phyloP scores from a whole-genome alignment of 1,284 basidiomycete species.

The Malassezia restricta region DNA sequence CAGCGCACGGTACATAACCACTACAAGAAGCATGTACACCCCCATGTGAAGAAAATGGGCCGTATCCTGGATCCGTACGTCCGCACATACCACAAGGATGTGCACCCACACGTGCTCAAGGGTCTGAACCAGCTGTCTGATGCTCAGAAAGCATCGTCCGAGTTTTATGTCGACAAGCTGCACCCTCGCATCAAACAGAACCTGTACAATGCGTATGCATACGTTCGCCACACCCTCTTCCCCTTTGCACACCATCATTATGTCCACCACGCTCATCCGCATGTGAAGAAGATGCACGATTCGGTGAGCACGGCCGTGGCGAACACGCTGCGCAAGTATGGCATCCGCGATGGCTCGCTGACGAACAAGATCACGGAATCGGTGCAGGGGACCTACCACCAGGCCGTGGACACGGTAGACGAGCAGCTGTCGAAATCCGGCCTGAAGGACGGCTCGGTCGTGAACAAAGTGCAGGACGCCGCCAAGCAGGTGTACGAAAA shows the following conservation, averaged over 20 bases:
- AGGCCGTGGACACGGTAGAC: background rate
- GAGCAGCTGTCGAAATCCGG: background rate
- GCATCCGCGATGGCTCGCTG: conserved; percentile 1
- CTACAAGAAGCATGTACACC: conserved; percentile 35
- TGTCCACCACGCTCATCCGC: conserved; percentile 15
- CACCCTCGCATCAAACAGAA: conserved; percentile 29
- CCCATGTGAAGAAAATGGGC: conserved; percentile 29
- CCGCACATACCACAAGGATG: conserved; percentile 34
- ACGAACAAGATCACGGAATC: conserved; percentile 3
- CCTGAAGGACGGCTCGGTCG: background rate
- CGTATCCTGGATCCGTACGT: conserved; percentile 31
- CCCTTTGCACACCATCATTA: conserved; percentile 13
- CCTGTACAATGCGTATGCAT: conserved; percentile 23
- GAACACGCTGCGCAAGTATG: conserved; percentile 10
- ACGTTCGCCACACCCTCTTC: conserved; percentile 17
- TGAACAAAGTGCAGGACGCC: background rate
- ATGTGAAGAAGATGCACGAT: background rate
- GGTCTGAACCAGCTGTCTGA: conserved; percentile 24
- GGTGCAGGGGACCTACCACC: conserved; percentile 9
- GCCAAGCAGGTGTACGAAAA: background rate
- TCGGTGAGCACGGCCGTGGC: background rate
- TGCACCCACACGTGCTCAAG: conserved; percentile 34
- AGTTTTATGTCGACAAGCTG: conserved; percentile 32
- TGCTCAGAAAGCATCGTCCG: conserved; percentile 20
- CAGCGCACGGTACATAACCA: conserved; percentile 22